Conservation (phyloP, 2,329 filamentous ascomycete species). For the Xylariaceae sp. region DNA sequence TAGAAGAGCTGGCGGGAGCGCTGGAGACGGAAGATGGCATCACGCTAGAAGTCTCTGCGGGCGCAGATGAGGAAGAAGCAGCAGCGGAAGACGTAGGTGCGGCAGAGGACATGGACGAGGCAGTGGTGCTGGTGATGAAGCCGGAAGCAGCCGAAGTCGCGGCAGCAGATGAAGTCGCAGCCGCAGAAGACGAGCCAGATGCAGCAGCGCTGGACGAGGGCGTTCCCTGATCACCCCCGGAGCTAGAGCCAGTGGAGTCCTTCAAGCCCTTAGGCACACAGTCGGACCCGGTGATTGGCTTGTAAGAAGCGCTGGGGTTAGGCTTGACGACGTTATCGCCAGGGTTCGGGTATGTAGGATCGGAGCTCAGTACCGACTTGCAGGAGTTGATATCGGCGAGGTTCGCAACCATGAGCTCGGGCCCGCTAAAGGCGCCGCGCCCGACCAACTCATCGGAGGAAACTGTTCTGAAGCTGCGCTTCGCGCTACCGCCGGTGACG, state of each 20-base stretch:
- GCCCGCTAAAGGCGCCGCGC: constrained; percentile 47
- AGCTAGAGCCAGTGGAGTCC: constrained; percentile 19
- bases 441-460: constrained; percentile 22
- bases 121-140: constrained; percentile 6
- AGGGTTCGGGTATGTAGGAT: constrained; percentile 60
- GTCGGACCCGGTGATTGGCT: constrained; percentile 23
- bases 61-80: constrained; percentile 3
- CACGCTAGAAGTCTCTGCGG: constrained; percentile 10
- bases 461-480: constrained; percentile 10
- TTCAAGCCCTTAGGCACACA: constrained; percentile 27
- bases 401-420: constrained; percentile 68
- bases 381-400: constrained; percentile 49
- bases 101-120: constrained; percentile 5
- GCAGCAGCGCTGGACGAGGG: constrained; percentile 5
- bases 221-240: background rate
- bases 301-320: constrained; percentile 30
- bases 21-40: constrained; percentile 4
- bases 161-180: background rate
- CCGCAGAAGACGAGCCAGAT: constrained; percentile 2
- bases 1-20: constrained; percentile 5
- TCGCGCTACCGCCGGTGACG: constrained; percentile 38
- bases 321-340: constrained; percentile 50
- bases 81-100: constrained; percentile 7
- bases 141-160: background rate
- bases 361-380: constrained; percentile 44